Base-by-base conservation (phyloP, 805 yeast genomes). In the Pichia pseudocactophila region DNA sequence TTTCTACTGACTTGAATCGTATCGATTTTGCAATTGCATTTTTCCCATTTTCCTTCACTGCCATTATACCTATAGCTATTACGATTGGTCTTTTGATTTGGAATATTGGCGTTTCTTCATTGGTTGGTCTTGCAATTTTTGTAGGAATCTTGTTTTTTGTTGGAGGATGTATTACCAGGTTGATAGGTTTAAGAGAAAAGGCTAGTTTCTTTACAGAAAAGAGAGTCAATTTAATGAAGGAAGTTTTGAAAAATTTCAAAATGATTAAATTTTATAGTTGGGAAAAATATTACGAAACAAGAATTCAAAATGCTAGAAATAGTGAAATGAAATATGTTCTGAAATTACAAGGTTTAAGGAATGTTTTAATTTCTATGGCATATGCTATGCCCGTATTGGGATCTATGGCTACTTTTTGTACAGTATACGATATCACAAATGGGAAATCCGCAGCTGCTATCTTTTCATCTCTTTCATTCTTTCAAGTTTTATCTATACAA, bases 231-330 rank as follows among this genome's bases (percentile, higher is more conserved):
- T 66, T 76, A 34, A 78, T 87, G 59, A 81, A 85, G 50, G 97
- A 89, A 58, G 74, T 87, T 22, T 68, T 89, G 49, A 80, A 75
- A 56, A 79, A 82, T 49, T 75, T 87, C 68, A 85, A 82, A 58
- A 71, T 80, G 62, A 81, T 89, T 60, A 89, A 89, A 64, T 81
- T 75, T 55, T 89, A 88, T 58, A 81, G 92, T 5, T 89, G 96
- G 96, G 97, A 89, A 58, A 69, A 69, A 33, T 84, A 96, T 1
- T 89, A 85, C 56, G 69, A 71, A 45, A 59, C 70, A 9, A 69
- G 70, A 41, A 71, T 89, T 31, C 53, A 71, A 19, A 68, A 64
- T 3, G 68, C 74, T 12, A 76, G 97, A 61, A 52, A 56, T 1
- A 55, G 63, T n/a, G 96, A 88, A 62, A 78, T 82, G 70, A 50